A percentile compares a stretch with the other conserved stretches of the same genome.
phyloP scores from a whole-genome alignment of 2,329 filamentous ascomycete species.

The Colletotrichum sojae region DNA sequence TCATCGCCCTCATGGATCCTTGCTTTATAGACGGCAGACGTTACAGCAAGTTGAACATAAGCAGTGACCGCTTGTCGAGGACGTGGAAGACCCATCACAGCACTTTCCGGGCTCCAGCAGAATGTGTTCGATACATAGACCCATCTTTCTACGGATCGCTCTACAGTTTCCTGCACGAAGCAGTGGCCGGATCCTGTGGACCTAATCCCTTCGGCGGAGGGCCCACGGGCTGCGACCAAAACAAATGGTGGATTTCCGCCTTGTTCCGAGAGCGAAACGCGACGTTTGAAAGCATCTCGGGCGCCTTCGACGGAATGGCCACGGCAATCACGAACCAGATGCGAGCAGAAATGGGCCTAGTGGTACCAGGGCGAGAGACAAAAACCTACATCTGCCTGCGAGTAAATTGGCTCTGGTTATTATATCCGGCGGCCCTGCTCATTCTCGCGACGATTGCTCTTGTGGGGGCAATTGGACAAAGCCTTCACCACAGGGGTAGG shows the following conservation, averaged over 20 bases:
- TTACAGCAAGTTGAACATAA: not conserved
- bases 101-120: too few species aligned
- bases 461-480: not conserved
- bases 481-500: not conserved
- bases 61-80: too few species aligned
- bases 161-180: too few species aligned
- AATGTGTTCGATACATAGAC: too few species aligned
- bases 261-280: not conserved
- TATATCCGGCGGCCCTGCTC: not conserved
- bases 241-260: not conserved
- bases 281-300: not conserved
- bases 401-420: not conserved
- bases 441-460: not conserved
- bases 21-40: not conserved
- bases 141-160: too few species aligned
- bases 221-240: not conserved
- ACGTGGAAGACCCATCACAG: too few species aligned
- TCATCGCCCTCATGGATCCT: not conserved
- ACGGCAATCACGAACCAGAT: not conserved
- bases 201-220: too few species aligned
- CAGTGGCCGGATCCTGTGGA: too few species aligned
- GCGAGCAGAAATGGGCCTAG: not conserved
- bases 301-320: not conserved
- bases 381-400: not conserved
- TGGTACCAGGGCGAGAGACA: too few species aligned